These are phyloP conservation scores for Cercospora zeae-maydis DNA, from an alignment of 2,329 filamentous ascomycete species.

Conservation along the genomic window DNA sequence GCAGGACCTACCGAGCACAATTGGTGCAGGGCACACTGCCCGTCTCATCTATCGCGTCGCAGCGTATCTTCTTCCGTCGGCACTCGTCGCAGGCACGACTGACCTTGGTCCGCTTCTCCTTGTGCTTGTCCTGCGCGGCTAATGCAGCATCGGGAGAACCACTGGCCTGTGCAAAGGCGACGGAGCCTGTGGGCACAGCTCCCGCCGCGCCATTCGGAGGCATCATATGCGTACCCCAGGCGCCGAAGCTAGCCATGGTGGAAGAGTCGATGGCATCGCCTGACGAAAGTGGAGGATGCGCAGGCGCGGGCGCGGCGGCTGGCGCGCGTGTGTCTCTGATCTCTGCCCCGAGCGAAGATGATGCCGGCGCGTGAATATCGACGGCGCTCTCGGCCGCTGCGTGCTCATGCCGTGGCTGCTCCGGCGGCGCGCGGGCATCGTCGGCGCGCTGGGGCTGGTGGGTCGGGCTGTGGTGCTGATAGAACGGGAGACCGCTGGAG, in stretches of 20 bases:
- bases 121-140: slow-evolving; percentile 17
- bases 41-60: slow-evolving; percentile 73
- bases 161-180: slow-evolving; percentile 24
- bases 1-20: slow-evolving; percentile 49
- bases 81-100: slow-evolving; percentile 88
- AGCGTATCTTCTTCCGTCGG: slow-evolving; percentile 82
- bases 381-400: background rate
- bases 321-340: background rate
- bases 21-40: slow-evolving; percentile 74
- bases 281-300: background rate
- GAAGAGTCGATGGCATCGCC: background rate
- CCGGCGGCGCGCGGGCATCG: slow-evolving; percentile 1
- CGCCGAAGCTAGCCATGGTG: slow-evolving; percentile 21
- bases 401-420: slow-evolving; percentile 2
- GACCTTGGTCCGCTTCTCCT: slow-evolving; percentile 72
- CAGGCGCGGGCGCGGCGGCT: background rate
- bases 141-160: slow-evolving; percentile 22
- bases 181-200: slow-evolving; percentile 20
- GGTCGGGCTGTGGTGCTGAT: slow-evolving; percentile 7
- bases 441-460: background rate
- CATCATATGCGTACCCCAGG: slow-evolving; percentile 15
- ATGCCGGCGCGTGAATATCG: background rate
- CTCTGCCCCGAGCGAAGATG: background rate
- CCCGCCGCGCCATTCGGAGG: slow-evolving; percentile 11
- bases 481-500: slow-evolving; percentile 11